Conservation (phyloP, 768 basidiomycete genomes). For the Boletellus sp. region DNA sequence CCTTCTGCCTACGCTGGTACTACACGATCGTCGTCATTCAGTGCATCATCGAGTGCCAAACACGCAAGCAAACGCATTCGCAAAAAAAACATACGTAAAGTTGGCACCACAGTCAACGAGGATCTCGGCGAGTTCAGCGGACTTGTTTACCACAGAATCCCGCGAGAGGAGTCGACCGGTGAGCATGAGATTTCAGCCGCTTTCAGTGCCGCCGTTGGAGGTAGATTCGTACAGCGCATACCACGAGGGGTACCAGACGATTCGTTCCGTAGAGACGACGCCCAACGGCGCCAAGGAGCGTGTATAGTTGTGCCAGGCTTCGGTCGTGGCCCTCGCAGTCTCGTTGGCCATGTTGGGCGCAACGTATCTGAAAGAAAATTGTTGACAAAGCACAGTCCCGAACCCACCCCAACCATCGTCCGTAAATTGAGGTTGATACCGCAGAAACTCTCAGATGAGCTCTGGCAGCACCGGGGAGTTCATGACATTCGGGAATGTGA, state of each 20-base stretch:
- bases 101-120: conserved; percentile 1
- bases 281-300: conserved; percentile 8
- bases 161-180: conserved; percentile 11
- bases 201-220: background rate
- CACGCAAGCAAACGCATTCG: background rate
- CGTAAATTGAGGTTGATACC: conserved; percentile 34
- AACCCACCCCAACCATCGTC: conserved; percentile 46
- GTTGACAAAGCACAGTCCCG: conserved; percentile 1
- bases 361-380: conserved; percentile 20
- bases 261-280: background rate
- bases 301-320: conserved; percentile 31
- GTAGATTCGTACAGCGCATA: background rate
- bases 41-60: background rate
- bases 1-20: conserved; percentile 42
- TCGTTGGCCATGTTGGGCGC: conserved; percentile 36
- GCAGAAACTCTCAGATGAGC: conserved; percentile 35
- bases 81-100: conserved; percentile 6
- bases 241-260: background rate
- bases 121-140: background rate
- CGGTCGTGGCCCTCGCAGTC: conserved; percentile 33
- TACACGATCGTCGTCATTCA: conserved; percentile 7
- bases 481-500: no score
- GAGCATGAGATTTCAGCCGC: background rate
- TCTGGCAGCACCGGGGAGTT: conserved; percentile 26
- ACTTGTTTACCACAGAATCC: conserved; percentile 4